Conservation (phyloP, 1,284 basidiomycete species). For the Marasmius sp. region DNA sequence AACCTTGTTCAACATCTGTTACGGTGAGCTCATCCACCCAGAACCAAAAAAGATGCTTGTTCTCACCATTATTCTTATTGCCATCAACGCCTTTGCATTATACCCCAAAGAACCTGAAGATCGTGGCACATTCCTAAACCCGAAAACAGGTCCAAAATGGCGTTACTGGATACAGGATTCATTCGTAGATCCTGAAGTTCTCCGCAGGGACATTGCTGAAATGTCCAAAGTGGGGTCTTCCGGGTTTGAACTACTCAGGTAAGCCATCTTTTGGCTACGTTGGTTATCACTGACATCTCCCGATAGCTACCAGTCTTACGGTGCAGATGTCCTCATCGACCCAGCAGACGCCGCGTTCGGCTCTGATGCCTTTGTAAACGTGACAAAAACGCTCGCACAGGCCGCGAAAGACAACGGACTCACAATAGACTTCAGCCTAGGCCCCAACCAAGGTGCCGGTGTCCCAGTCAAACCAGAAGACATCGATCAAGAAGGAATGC, state of each 20-base stretch:
- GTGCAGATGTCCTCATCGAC: constrained; percentile 13
- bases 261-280: neutral
- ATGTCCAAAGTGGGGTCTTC: constrained; percentile 15
- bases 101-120: no score
- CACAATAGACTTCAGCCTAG: constrained; percentile 18
- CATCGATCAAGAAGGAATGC: constrained; percentile 18
- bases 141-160: constrained; percentile 15
- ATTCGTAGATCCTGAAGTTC: constrained; percentile 9
- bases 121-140: constrained; percentile 3
- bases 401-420: constrained; percentile 16
- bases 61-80: no score
- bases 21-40: no score
- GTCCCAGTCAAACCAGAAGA: constrained; percentile 17
- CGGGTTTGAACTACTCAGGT: constrained; percentile 18
- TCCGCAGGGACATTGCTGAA: constrained; percentile 13
- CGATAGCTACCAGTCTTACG: neutral
- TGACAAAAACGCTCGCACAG: constrained; percentile 9
- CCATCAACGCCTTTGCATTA: no score
- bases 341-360: constrained; percentile 18
- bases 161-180: constrained; percentile 21
- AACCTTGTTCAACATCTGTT: no score
- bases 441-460: constrained; percentile 18
- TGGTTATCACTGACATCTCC: neutral
- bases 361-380: constrained; percentile 15
- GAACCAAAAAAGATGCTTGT: no score